Evolutionary conservation across 257 asterid genomes (phyloP), one percentile per base, ranked within the genome.

Genomic region (Solanum pinnatisectum): DNA sequence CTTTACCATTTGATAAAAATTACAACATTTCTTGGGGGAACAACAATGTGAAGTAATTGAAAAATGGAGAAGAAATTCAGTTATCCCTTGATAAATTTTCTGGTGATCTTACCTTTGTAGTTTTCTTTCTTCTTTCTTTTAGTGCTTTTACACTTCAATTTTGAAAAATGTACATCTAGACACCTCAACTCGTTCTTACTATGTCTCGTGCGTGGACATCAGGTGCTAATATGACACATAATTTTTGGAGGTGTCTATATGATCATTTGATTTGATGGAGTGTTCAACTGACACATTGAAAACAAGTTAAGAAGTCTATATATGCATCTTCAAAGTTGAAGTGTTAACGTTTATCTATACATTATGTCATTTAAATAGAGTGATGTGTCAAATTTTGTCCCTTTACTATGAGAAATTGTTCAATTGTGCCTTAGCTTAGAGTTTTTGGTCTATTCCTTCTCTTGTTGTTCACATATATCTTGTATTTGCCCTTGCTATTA

Each of bases 21-120:
- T 76, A 87, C 76, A 73, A 35, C 14, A 82, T 87, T 77, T 65
- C 82, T 22, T 77, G 85, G 85, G 77, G 76, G 44, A 20, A 59
- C 11, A 33, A 71, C 36, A 74, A 86, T 86, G 84, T 86, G 25
- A 86, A 35, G 63, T 71, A 35, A 39, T 22, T 40, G 11, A 71
- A 44, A 15, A 74, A 86, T 16, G 88, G 88, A 44, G 65, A n/a
- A 44, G 70, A 71, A 86, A 44, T 86, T 71, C 88, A 86, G 10
- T 27, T 86, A 10, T 71, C 83, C 1, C 40, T 86, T 56, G 46
- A 86, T 86, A 30, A 71, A 16, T 1, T 27, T 36, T 86, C 88
- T 86, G 88, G 88, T 86, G 42, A 37, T n/a, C 0, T 85, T 78
- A 27, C 37, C 23, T 68, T 56, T 59, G 15, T 63, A 16, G 10